A percentile compares a stretch with the other conserved stretches of the same genome.
Conservation (phyloP, 352 stramenopile species). For the Phytophthora pluvialis region DNA sequence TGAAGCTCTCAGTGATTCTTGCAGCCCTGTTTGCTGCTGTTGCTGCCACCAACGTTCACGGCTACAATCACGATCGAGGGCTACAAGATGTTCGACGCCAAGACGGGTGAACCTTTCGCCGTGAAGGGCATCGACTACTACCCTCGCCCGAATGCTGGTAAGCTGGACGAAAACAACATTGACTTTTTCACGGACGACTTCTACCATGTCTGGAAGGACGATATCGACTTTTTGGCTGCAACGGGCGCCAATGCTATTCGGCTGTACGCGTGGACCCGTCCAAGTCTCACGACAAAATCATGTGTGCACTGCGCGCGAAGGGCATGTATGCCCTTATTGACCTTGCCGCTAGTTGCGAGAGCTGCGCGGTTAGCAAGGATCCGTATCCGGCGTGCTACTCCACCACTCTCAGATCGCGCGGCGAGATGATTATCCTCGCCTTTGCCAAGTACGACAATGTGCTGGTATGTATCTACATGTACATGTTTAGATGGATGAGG, state of each 20-base stretch:
- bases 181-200: slow-evolving; percentile 87
- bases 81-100: slow-evolving; percentile 81
- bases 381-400: no score
- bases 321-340: slow-evolving; percentile 87
- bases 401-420: no score
- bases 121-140: slow-evolving; percentile 90
- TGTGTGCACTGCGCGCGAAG: slow-evolving; percentile 73
- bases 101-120: slow-evolving; percentile 65
- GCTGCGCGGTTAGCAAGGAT: no score
- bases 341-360: slow-evolving; percentile 48
- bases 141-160: slow-evolving; percentile 75
- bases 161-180: slow-evolving; percentile 70
- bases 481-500: no score
- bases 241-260: slow-evolving; percentile 81
- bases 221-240: slow-evolving; percentile 68
- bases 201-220: slow-evolving; percentile 68
- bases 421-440: no score
- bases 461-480: no score
- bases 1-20: slow-evolving; percentile 28
- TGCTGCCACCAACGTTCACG: slow-evolving; percentile 16
- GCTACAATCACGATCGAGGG: slow-evolving; percentile 55
- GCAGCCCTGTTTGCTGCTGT: slow-evolving; percentile 14
- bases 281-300: slow-evolving; percentile 88
- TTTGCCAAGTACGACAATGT: no score
- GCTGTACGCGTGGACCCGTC: slow-evolving; percentile 85